These are phyloP conservation scores for Cocos nucifera DNA, from an alignment of 176 grass and related monocot genomes.

Conservation along the genomic window DNA sequence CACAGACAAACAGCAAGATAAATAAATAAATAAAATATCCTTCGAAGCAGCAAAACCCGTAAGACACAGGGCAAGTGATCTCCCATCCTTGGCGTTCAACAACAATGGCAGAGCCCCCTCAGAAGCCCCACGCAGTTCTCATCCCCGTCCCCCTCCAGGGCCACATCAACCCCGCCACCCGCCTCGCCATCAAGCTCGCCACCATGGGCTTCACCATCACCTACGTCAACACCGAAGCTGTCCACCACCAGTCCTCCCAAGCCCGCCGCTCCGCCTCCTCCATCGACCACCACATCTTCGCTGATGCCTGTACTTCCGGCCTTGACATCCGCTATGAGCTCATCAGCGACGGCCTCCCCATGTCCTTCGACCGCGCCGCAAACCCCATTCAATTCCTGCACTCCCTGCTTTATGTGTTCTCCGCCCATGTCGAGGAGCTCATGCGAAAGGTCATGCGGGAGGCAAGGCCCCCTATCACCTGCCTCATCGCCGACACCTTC, in stretches of 20 bases:
- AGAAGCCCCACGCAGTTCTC: conserved; percentile 47
- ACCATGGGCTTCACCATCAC: conserved; percentile 40
- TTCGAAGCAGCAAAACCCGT: too few species aligned
- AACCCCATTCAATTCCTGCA: conserved; percentile 50
- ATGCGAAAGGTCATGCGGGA: conserved; percentile 29
- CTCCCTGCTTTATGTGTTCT: conserved; percentile 37
- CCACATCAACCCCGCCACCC: conserved; percentile 56
- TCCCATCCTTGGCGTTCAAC: too few species aligned
- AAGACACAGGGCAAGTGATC: too few species aligned
- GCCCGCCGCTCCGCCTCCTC: background rate
- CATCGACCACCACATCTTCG: conserved; percentile 22
- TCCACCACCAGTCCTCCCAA: conserved; percentile 35
- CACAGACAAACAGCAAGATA: too few species aligned
- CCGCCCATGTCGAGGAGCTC: conserved; percentile 60
- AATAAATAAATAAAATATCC: too few species aligned
- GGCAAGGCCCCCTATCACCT: conserved; percentile 26
- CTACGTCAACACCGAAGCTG: conserved; percentile 56
- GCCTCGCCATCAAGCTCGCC: conserved; percentile 41
- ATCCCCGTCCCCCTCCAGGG: conserved; percentile 52
- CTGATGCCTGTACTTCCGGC: background rate
- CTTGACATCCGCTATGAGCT: conserved; percentile 53
- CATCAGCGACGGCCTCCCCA: conserved; percentile 44
- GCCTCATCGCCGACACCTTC: conserved; percentile 57
- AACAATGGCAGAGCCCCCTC: background rate
- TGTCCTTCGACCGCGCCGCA: conserved; percentile 34